Evolutionary conservation across 1,284 basidiomycete species (phyloP).

Genomic region (Cutaneotrichosporon sp.): DNA sequence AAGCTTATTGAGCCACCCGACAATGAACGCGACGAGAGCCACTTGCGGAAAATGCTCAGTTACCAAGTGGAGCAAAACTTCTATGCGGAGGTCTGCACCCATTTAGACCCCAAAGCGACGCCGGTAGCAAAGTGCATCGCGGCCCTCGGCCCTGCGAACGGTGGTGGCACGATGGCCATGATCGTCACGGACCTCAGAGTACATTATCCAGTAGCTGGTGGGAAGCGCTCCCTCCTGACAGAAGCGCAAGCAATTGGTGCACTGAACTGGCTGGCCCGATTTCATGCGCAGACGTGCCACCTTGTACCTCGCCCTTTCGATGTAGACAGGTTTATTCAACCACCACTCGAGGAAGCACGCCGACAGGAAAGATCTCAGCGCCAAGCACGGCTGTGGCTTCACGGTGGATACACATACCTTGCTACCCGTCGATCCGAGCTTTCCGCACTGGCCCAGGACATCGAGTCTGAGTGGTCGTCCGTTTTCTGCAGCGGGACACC

Average conservation of each 20-base stretch:
- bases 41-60: slow-evolving; percentile 19
- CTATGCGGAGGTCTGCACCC: slow-evolving; percentile 8
- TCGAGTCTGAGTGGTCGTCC: slow-evolving; percentile 7
- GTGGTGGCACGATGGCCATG: slow-evolving; percentile 3
- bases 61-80: slow-evolving; percentile 20
- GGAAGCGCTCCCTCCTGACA: slow-evolving; percentile 5
- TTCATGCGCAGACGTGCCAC: neutral
- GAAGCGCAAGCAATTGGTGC: neutral
- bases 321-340: neutral
- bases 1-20: slow-evolving; percentile 9
- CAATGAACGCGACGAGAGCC: slow-evolving; percentile 3
- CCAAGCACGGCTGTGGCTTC: slow-evolving; percentile 14
- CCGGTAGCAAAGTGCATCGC: too few relatives aligned
- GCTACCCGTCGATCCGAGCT: slow-evolving; percentile 15
- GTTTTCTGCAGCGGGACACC: neutral
- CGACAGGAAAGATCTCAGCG: neutral
- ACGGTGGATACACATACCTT: slow-evolving; percentile 22
- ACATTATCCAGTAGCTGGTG: slow-evolving; percentile 10
- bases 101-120: neutral
- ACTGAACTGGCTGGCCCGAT: slow-evolving; percentile 12
- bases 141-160: neutral
- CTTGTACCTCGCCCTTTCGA: slow-evolving; percentile 2
- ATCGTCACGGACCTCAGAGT: slow-evolving; percentile 8
- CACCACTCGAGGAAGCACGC: slow-evolving; percentile 2
- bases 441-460: neutral